Evolutionary conservation across 805 yeast genomes (phyloP).

Genomic region (Yarrowia sp.): DNA sequence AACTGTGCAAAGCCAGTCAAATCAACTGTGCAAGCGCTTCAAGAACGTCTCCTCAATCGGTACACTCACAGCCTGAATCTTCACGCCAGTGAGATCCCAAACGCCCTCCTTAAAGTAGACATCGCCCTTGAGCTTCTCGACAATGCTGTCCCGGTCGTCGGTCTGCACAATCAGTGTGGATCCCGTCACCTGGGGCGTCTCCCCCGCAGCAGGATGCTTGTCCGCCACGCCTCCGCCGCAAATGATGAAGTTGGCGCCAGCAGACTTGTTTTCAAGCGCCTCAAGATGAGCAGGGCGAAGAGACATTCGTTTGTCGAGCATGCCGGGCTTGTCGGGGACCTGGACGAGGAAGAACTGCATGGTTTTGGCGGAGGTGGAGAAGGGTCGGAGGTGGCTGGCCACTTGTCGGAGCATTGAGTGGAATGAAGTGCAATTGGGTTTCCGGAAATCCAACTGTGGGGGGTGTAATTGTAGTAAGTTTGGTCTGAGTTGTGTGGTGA

Average conservation of each 20-base stretch:
- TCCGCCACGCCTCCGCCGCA: constrained; percentile 44
- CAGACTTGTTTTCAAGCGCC: constrained; percentile 37
- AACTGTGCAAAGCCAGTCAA: too few species aligned
- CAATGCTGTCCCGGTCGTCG: constrained; percentile 60
- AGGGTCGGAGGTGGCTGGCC: background rate
- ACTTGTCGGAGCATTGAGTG: constrained; percentile 24
- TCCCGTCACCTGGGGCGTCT: constrained; percentile 55
- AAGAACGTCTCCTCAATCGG: background rate
- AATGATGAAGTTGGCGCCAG: constrained; percentile 42
- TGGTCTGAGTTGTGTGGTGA: too few species aligned
- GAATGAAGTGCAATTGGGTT: too few species aligned
- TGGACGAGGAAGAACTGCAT: constrained; percentile 63
- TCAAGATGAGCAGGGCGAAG: constrained; percentile 47
- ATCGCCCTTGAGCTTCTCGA: constrained; percentile 63
- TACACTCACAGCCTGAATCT: constrained; percentile 52
- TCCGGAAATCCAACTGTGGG: too few species aligned
- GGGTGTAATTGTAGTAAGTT: too few species aligned
- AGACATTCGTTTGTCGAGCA: constrained; percentile 37
- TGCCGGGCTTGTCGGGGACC: constrained; percentile 65
- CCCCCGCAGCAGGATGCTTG: constrained; percentile 37
- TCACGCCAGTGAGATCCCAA: constrained; percentile 68
- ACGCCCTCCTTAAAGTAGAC: constrained; percentile 62
- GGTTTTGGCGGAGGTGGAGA: background rate
- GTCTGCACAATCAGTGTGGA: constrained; percentile 64
- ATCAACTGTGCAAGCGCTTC: too few species aligned